phyloP scores from a whole-genome alignment of 2,329 filamentous ascomycete genomes.

The Sclerotinia trifoliorum region DNA sequence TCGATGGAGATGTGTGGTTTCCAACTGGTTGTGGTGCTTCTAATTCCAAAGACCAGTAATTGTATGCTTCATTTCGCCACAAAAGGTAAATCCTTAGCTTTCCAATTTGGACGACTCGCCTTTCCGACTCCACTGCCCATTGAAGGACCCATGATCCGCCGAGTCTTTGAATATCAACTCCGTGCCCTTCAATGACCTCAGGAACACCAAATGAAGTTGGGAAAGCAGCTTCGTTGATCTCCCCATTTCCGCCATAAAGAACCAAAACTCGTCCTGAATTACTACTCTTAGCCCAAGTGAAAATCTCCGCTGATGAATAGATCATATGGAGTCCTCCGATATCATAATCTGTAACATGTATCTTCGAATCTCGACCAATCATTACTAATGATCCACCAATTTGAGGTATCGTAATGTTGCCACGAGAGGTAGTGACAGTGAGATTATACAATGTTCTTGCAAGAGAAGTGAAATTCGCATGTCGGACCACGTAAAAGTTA shows the following conservation, averaged over 20 bases:
- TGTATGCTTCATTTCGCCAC: slow-evolving; percentile 64
- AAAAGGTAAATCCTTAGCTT: slow-evolving; percentile 23
- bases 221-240: slow-evolving; percentile 56
- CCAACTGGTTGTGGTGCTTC: slow-evolving; percentile 11
- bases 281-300: slow-evolving; percentile 62
- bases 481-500: slow-evolving; percentile 64
- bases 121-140: slow-evolving; percentile 51
- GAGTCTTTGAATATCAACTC: not conserved
- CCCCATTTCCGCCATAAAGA: slow-evolving; percentile 59
- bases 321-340: slow-evolving; percentile 55
- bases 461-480: slow-evolving; percentile 52
- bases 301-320: slow-evolving; percentile 67
- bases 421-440: slow-evolving; percentile 55
- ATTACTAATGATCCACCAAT: slow-evolving; percentile 55
- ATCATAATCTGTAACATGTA: slow-evolving; percentile 64
- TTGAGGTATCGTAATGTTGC: slow-evolving; percentile 57
- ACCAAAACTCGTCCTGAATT: slow-evolving; percentile 53
- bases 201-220: slow-evolving; percentile 3
- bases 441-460: slow-evolving; percentile 21
- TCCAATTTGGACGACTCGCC: slow-evolving; percentile 49
- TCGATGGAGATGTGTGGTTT: slow-evolving; percentile 22
- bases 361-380: slow-evolving; percentile 61
- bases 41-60: slow-evolving; percentile 55
- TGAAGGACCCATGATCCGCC: slow-evolving; percentile 45
- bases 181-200: slow-evolving; percentile 9